These are phyloP conservation scores for Podila horticola DNA, from an alignment of 192 early-diverging fungal species.

Conservation along the genomic window DNA sequence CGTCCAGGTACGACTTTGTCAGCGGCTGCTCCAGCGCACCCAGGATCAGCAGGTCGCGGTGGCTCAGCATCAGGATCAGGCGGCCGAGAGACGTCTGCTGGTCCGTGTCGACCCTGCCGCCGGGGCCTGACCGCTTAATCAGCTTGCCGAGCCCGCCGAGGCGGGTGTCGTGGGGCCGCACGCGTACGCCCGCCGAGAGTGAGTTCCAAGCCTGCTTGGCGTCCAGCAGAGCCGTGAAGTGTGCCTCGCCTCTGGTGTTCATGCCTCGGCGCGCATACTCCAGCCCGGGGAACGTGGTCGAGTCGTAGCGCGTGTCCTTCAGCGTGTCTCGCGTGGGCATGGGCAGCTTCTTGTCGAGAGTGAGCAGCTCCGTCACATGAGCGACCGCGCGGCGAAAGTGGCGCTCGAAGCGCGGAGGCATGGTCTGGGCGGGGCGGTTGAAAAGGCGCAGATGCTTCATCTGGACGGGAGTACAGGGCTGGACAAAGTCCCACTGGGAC, in stretches of 20 bases:
- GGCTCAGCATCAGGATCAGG: slow-evolving; percentile 44
- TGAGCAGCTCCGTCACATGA: slow-evolving; percentile 23
- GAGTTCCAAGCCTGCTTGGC: slow-evolving; percentile 10
- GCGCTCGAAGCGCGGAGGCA: slow-evolving; percentile 10
- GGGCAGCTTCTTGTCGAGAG: slow-evolving; percentile 11
- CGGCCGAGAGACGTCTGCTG: slow-evolving; percentile 15
- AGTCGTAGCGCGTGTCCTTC: slow-evolving; percentile 13
- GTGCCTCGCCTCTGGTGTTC: slow-evolving; percentile 14
- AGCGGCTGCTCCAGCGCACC: slow-evolving; percentile 32
- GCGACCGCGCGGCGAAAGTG: slow-evolving; percentile 16
- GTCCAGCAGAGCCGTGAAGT: slow-evolving; percentile 14
- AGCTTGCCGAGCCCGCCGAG: slow-evolving; percentile 40
- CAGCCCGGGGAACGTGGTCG: slow-evolving; percentile 31
- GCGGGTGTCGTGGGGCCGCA: slow-evolving; percentile 30
- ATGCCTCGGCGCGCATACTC: slow-evolving; percentile 26
- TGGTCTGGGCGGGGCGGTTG: slow-evolving; percentile 8
- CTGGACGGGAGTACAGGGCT: slow-evolving; percentile 20
- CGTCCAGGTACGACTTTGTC: slow-evolving; percentile 28
- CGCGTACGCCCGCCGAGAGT: not conserved
- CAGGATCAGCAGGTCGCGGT: slow-evolving; percentile 36
- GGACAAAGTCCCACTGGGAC: slow-evolving; percentile 8
- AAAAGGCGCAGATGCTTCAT: slow-evolving; percentile 41
- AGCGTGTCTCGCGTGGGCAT: slow-evolving; percentile 28
- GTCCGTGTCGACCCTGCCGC: slow-evolving; percentile 6
- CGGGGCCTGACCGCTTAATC: slow-evolving; percentile 3